Evolutionary conservation across 176 grass and related monocot species (phyloP), one percentile per base, ranked within the genome.

Genomic region (Luzula sylvatica): DNA sequence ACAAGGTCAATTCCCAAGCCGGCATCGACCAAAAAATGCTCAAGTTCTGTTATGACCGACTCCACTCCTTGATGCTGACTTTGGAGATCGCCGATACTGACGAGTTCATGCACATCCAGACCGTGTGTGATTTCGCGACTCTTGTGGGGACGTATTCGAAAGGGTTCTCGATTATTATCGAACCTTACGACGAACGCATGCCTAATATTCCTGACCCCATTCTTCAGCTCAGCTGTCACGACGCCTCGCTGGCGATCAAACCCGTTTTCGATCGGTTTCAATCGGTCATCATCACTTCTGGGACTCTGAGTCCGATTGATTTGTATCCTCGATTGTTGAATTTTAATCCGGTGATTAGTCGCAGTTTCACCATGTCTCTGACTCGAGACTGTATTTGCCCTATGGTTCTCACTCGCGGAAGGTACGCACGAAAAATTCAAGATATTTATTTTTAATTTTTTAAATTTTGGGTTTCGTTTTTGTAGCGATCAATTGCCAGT

Each of bases 1-100:
- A 73, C 11, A 72, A 73, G 28, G 69, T 96, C 11, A 73, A 82
- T 69, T 76, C 76, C 38, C 77, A 88, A 13, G 90, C 84, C 57
- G 90, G 90, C 67, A 96, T 96, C 8, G 84, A 96, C 43, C 84
- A 96, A 68, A 88, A 88, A 54, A 96, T 96, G 90, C 71, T 96
- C n/a, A 73, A 78, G 22, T 96, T 96, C 58, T 96, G 90, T 50
- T 96, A 96, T 48, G 90, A 96, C 39, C 69, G 84, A 8, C 59
- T 89, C 25, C 73, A 88, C 64, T 88, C 80, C 58, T 77, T 96
- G 15, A 74, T 89, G 84, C 72, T 96, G 58, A 96, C 90, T 0
- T 67, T 96, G 20, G 90, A 96, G 70, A 88, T 96, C 58, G 86
- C 83, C 0, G 84, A 96, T 46, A 89, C 77, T 1, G 90, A 96